Evolutionary conservation across 768 basidiomycete genomes (phyloP).

Genomic region (Serendipita indica): DNA sequence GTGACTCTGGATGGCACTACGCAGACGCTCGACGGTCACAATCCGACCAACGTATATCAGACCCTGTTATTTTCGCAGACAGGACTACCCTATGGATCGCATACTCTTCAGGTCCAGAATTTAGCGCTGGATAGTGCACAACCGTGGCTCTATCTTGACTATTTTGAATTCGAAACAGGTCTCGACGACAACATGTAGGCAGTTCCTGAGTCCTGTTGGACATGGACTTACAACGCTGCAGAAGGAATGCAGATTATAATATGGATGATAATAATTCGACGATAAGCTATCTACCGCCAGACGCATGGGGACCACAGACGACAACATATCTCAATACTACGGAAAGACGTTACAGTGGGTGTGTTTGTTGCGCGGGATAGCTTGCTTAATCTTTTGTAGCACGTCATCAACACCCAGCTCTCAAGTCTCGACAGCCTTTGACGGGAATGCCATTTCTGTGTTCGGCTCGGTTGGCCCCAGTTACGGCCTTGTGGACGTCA

Average conservation of each 20-base stretch:
- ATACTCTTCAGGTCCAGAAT: background rate
- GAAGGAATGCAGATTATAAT: background rate
- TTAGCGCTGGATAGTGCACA: background rate
- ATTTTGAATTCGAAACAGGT: constrained; percentile 1
- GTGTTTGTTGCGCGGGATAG: background rate
- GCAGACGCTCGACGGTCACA: background rate
- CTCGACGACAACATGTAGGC: background rate
- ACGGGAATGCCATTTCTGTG: constrained; percentile 2
- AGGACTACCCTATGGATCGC: background rate
- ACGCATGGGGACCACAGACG: background rate
- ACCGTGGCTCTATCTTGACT: constrained; percentile 5
- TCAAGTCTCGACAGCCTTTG: background rate
- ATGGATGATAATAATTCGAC: constrained; percentile 7
- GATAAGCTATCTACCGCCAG: background rate
- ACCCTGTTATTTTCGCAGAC: background rate
- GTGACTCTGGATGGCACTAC: background rate
- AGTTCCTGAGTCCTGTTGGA: background rate
- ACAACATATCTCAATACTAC: background rate
- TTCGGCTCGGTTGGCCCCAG: background rate
- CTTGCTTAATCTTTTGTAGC: background rate
- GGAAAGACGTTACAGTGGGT: background rate
- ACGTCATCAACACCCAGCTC: background rate
- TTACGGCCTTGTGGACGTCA: background rate
- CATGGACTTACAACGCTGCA: background rate
- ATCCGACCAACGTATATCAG: background rate